phyloP scores from a whole-genome alignment of 2,329 filamentous ascomycete genomes.

The Neofusicoccum laricinum region DNA sequence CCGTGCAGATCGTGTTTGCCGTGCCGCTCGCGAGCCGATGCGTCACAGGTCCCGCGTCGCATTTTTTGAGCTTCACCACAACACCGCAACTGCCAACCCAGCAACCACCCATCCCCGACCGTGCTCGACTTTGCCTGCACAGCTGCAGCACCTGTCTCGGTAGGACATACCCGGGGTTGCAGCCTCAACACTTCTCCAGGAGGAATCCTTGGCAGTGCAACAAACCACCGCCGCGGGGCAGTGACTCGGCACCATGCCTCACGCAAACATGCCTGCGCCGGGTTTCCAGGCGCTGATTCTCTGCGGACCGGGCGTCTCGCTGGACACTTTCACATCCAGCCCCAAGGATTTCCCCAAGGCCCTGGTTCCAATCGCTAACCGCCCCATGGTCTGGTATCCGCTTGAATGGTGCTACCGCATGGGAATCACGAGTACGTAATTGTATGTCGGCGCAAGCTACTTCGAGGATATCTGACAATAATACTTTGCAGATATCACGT shows the following conservation, averaged over 20 bases:
- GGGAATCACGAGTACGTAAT: slow-evolving; percentile 66
- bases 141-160: not conserved
- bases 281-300: slow-evolving; percentile 81
- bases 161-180: not conserved
- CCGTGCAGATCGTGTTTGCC: not conserved
- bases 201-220: not conserved
- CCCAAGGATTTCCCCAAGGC: slow-evolving; percentile 80
- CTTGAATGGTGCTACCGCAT: slow-evolving; percentile 82
- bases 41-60: slow-evolving; percentile 2
- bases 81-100: not conserved
- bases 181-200: not conserved
- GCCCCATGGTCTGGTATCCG: slow-evolving; percentile 88
- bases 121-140: not conserved
- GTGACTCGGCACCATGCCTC: slow-evolving; percentile 58
- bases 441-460: not conserved
- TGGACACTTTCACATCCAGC: slow-evolving; percentile 78
- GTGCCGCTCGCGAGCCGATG: not conserved
- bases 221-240: not conserved
- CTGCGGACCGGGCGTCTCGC: slow-evolving; percentile 77
- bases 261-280: slow-evolving; percentile 70
- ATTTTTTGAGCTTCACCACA: slow-evolving; percentile 13
- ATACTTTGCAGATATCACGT: slow-evolving; percentile 46
- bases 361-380: slow-evolving; percentile 75
- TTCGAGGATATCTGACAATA: slow-evolving; percentile 9
- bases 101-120: not conserved